Evolutionary conservation across 345 rosid genomes (phyloP), one percentile per base, ranked within the genome.

Genomic region (Aquilaria sinensis): DNA sequence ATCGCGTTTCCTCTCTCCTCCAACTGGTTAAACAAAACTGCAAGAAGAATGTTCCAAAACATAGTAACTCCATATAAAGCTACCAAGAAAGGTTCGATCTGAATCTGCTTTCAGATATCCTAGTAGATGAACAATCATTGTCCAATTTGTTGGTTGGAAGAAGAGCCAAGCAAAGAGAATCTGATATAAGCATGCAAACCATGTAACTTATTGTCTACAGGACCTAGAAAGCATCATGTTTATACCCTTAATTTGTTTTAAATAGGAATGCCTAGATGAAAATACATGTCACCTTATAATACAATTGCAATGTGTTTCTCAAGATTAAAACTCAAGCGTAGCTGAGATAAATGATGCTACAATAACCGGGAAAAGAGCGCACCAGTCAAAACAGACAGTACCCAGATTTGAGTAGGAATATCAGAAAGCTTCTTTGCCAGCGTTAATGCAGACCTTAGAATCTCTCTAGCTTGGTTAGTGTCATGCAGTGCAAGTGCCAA

Each of bases 391-490:
- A 89, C 86, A 64, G 96, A 87, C 62, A 94, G 79, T 68, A 89
- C 96, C 96, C 97, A 91, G 55, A 89, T 85, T 81, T 95, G 99
- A 69, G 97, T 88, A 9, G 99, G 96, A 60, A 95, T 72, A 77
- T 91, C 97, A 61, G 70, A 80, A 63, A 91, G 93, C 73, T 91
- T 91, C 80, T 89, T 91, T 47, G 97, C 91, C 70, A 91, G 70
- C 14, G 99, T 85, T 58, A 91, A 96, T 32, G 96, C 74, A 62
- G 97, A 95, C 74, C 96, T 85, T 70, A 95, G 75, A 68, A 95
- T 95, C 81, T 91, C 97, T 78, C 96, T 84, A 43, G 97, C 95
- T 75, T 95, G 97, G 16, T 71, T 83, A 0, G 97, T 83, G 71
- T 94, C 99, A 69, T 91, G 97, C 70, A 94, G 68, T 55, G 92